A percentile compares a stretch with the other conserved stretches of the same genome.
These are phyloP conservation scores for Albophoma yamanashiensis DNA, from an alignment of 2,329 filamentous ascomycete species.

Conservation along the genomic window DNA sequence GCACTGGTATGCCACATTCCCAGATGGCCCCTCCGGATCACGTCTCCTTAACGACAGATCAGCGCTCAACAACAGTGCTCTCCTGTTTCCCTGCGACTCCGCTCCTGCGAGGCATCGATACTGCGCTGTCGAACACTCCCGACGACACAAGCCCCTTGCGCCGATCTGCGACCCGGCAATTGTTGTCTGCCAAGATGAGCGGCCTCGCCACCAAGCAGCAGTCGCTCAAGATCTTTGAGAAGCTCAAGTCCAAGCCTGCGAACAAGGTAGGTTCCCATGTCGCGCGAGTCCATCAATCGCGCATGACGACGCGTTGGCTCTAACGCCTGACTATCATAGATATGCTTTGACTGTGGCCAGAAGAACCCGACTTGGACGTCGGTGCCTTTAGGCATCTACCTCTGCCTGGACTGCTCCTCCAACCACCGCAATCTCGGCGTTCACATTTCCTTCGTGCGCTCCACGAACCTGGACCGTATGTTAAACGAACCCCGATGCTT, in stretches of 20 bases:
- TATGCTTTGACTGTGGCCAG: constrained; percentile 96
- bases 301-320: neutral
- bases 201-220: constrained; percentile 78
- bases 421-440: constrained; percentile 97
- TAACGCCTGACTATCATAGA: constrained; percentile 36
- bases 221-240: constrained; percentile 96
- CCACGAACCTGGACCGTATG: constrained; percentile 96
- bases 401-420: constrained; percentile 94
- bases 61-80: neutral
- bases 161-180: neutral
- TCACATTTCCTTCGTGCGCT: constrained; percentile 97
- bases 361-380: constrained; percentile 99
- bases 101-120: neutral
- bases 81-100: neutral
- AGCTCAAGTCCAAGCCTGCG: constrained; percentile 84
- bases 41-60: constrained; percentile 21
- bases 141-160: neutral
- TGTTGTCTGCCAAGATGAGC: constrained; percentile 39
- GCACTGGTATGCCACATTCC: constrained; percentile 31
- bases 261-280: constrained; percentile 62
- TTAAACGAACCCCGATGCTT: constrained; percentile 4
- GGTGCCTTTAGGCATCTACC: constrained; percentile 92
- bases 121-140: neutral
- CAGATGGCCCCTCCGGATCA: constrained; percentile 18
- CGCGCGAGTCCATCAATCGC: neutral